Conservation (phyloP, 225 moss, liverwort and hornwort genomes). For the Marchantia paleacea region DNA sequence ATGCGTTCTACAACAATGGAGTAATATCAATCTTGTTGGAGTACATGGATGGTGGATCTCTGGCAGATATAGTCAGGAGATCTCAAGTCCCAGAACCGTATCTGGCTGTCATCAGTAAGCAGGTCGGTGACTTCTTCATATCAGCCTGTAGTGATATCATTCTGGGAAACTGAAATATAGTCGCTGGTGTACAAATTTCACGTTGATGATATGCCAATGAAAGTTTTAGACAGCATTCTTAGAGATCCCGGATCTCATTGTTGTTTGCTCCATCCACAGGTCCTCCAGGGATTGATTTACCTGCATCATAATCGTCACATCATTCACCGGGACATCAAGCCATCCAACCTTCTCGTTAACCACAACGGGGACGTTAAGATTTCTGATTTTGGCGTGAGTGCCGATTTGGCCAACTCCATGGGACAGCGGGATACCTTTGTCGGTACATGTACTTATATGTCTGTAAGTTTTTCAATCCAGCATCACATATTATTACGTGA, state of each 20-base stretch:
- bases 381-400: conserved; percentile 96
- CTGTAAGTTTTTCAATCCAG: conserved; percentile 51
- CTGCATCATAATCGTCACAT: conserved; percentile 84
- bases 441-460: conserved; percentile 97
- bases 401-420: conserved; percentile 82
- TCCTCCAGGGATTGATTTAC: conserved; percentile 78
- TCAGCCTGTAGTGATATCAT: too few relatives aligned
- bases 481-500: background rate
- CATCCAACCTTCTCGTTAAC: conserved; percentile 86
- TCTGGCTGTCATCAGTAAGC: conserved; percentile 78
- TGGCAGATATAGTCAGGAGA: conserved; percentile 84
- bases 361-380: conserved; percentile 85
- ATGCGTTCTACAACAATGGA: conserved; percentile 87
- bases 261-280: conserved; percentile 41
- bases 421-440: conserved; percentile 85
- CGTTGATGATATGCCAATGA: too few relatives aligned
- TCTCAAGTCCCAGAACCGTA: conserved; percentile 67
- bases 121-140: conserved; percentile 51
- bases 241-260: background rate
- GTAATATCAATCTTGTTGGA: conserved; percentile 88
- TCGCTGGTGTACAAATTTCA: too few relatives aligned
- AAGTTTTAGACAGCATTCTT: too few relatives aligned
- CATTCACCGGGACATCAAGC: conserved; percentile 93
- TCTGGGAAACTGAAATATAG: too few relatives aligned
- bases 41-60: conserved; percentile 98